These are phyloP conservation scores for Phytopythium ostracodes DNA, from an alignment of 352 stramenopile species.

Conservation along the genomic window DNA sequence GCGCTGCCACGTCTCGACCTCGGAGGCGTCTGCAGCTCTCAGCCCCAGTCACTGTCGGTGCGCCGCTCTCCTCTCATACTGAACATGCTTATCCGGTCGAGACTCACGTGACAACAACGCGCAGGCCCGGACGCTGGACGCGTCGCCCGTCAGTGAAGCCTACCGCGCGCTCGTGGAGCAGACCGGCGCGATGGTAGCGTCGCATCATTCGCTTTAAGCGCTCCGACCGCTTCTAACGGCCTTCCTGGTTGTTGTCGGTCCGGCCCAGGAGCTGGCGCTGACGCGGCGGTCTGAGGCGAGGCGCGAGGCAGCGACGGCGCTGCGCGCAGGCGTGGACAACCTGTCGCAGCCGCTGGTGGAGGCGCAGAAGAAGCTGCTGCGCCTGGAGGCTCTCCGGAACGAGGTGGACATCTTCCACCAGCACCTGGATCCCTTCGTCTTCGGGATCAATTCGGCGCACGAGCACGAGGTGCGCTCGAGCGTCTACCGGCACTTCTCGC, in stretches of 20 bases:
- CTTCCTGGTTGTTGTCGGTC: too few species aligned
- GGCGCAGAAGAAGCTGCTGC: conserved; percentile 51
- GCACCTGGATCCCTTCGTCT: conserved; percentile 62
- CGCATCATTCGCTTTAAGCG: background rate
- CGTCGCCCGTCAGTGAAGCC: conserved; percentile 35
- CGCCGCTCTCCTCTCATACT: too few species aligned
- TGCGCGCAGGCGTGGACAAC: conserved; percentile 53
- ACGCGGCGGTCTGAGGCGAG: conserved; percentile 25
- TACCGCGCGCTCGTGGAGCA: conserved; percentile 54
- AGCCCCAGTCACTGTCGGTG: too few species aligned
- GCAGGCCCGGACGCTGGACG: conserved; percentile 17
- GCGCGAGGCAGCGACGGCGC: conserved; percentile 31
- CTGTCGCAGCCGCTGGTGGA: conserved; percentile 49
- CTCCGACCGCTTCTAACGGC: too few species aligned
- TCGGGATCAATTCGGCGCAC: conserved; percentile 41
- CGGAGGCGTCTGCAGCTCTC: background rate
- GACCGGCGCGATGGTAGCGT: conserved; percentile 39
- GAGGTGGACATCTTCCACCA: conserved; percentile 82
- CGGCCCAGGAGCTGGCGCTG: conserved; percentile 28
- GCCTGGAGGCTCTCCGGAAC: conserved; percentile 67
- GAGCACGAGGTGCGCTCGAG: conserved; percentile 62
- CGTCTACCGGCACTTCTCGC: conserved; percentile 69
- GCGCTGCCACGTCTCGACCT: background rate
- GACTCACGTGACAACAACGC: too few species aligned
- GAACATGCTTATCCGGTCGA: too few species aligned